Conservation (phyloP, 257 asterid genomes). For the Nicotiana knightiana region DNA sequence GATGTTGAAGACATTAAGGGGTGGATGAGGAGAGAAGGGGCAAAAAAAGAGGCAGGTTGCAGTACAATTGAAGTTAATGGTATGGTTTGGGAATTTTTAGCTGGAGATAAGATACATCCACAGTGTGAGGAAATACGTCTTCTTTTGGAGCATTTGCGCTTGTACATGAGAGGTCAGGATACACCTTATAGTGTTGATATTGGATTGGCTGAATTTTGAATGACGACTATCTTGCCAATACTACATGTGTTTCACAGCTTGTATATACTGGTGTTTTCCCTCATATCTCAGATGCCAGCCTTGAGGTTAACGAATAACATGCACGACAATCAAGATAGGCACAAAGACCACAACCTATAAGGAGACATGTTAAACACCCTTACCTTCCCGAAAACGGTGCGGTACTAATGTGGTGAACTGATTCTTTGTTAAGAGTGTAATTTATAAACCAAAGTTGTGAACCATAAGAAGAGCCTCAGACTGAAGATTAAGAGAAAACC, state of each 20-base stretch:
- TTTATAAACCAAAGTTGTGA: background rate
- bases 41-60: constrained; percentile 76
- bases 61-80: constrained; percentile 66
- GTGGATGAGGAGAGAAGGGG: constrained; percentile 63
- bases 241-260: background rate
- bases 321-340: background rate
- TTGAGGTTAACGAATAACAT: background rate
- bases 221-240: background rate
- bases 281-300: background rate
- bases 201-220: constrained; percentile 24
- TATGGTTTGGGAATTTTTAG: constrained; percentile 56
- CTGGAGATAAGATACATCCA: constrained; percentile 54
- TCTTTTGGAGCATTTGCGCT: constrained; percentile 42
- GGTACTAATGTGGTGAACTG: background rate
- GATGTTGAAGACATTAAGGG: constrained; percentile 67
- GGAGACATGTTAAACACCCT: background rate
- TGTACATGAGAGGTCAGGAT: constrained; percentile 50
- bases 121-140: constrained; percentile 34
- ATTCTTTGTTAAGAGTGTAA: background rate
- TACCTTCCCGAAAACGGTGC: background rate
- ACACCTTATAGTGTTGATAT: constrained; percentile 20
- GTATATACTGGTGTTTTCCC: background rate
- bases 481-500: background rate
- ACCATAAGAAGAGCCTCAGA: background rate
- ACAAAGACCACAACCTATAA: background rate